Conservation (phyloP, 768 basidiomycete genomes). For the Clavaria fumosa region DNA sequence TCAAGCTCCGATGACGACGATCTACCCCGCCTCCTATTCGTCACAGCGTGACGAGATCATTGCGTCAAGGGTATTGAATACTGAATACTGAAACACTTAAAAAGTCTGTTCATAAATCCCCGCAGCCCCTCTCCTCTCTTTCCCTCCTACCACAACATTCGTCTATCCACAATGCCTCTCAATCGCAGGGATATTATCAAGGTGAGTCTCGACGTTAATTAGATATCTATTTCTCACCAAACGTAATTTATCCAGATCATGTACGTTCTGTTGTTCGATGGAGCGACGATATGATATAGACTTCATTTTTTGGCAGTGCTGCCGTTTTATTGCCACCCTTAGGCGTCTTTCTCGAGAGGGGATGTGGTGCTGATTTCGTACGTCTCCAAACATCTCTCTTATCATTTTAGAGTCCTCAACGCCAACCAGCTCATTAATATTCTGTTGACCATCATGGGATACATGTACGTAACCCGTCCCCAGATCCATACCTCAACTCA, state of each 20-base stretch:
- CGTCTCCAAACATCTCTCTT: constrained; percentile 16
- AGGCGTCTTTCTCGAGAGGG: constrained; percentile 80
- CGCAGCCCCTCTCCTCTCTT: no score
- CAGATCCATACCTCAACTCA: background rate
- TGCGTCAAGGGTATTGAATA: no score
- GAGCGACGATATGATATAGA: constrained; percentile 6
- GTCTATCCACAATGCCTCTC: constrained; percentile 37
- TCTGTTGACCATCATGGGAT: constrained; percentile 61
- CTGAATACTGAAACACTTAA: no score
- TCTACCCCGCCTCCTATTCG: no score
- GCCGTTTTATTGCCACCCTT: constrained; percentile 71
- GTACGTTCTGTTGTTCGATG: constrained; percentile 1
- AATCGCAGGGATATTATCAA: constrained; percentile 69
- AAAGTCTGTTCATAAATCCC: no score
- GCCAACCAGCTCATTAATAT: constrained; percentile 48
- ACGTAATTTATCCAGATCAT: constrained; percentile 26
- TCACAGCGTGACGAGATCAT: no score
- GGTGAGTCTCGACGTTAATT: constrained; percentile 23
- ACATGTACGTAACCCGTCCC: constrained; percentile 66
- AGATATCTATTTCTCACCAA: background rate
- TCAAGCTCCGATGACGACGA: no score
- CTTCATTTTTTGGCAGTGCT: constrained; percentile 27
- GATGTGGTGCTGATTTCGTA: constrained; percentile 64
- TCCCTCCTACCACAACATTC: no score
- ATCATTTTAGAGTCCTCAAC: constrained; percentile 3